Base-by-base conservation (phyloP, 768 basidiomycete species). In the Rhizopogon salebrosus region DNA sequence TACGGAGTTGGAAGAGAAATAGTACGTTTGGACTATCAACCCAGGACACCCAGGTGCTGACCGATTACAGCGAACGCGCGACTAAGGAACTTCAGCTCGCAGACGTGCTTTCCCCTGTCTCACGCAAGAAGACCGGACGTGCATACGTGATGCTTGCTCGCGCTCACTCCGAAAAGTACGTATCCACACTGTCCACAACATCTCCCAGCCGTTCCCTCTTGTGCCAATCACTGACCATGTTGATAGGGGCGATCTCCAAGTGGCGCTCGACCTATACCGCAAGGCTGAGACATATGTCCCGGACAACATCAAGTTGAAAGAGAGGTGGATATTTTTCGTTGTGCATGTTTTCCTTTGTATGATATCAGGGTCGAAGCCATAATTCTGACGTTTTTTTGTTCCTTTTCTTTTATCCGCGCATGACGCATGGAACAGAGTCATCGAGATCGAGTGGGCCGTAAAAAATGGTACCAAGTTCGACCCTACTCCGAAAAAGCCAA, bases 121-220 rank as follows among this genome's bases (percentile, higher is more conserved):
- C 87, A 10, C 83, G 80, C 67, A 91, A 91, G 77, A 88, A 87
- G 71, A 85, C 85, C 0, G 91, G 89, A 2, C 75, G 87, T 16
- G 89, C 89, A 1, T 90, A 90, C 61, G 87, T 92, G n/a, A 82
- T 87, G 22, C 80, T 91, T 23, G 91, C 91, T 13, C 79, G 91
- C 18, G 79, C 85, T 18, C 83, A 87, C 68, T 89, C 88, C 2
- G 85, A 91, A 66, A 87, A 87, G 90, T 91, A 60, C 20, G 82
- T 69, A 6, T 42, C 20, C 6, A 24, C 6, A n/a, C 14, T 49
- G 34, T 41, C 52, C 56, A 9, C 49, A 41, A 20, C 51, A 20
- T 43, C 10, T 48, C 45, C 52, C 13, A 26, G 10, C 34, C 35
- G n/a, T 18, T 23, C 6, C 11, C 31, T 36, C 27, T 24, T 38